A percentile compares a stretch with the other conserved stretches of the same genome.
These are phyloP conservation scores for Coriaria nepalensis DNA, from an alignment of 306 rosid species.

Conservation along the genomic window DNA sequence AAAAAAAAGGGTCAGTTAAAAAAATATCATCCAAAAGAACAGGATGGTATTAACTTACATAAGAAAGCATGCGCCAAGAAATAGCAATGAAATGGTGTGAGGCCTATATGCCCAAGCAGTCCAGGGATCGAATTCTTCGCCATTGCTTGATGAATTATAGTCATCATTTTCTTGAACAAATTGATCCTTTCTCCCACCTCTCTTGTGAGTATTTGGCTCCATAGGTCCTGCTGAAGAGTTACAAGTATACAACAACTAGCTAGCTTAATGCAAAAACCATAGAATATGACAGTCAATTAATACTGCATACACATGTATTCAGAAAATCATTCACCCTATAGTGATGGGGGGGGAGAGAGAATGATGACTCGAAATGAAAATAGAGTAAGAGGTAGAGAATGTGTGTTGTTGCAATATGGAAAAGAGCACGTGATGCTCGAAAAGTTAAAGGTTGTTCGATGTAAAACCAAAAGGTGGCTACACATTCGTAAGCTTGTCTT, in stretches of 20 bases:
- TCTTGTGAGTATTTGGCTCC: slow-evolving; percentile 61
- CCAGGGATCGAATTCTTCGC: slow-evolving; percentile 96
- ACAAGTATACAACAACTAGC: slow-evolving; percentile 4
- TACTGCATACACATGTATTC: no score
- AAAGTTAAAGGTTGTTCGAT: no score
- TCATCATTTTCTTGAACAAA: slow-evolving; percentile 52
- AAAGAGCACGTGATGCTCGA: no score
- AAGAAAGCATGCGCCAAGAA: slow-evolving; percentile 89
- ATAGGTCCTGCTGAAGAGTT: slow-evolving; percentile 23
- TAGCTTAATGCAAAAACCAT: slow-evolving; percentile 27
- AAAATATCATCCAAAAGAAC: no score
- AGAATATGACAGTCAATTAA: slow-evolving; percentile 8
- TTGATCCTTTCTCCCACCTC: slow-evolving; percentile 39
- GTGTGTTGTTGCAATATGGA: no score
- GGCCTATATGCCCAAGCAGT: slow-evolving; percentile 99
- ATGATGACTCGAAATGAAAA: no score
- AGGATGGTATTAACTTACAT: slow-evolving; percentile 44
- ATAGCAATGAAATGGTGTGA: slow-evolving; percentile 78
- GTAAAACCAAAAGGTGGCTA: no score
- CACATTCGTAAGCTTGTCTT: no score
- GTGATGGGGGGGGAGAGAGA: no score
- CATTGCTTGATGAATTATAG: slow-evolving; percentile 26
- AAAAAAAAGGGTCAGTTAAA: no score
- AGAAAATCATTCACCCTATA: no score
- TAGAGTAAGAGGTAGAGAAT: no score